Evolutionary conservation across 495 filamentous ascomycete genomes (phyloP).

Genomic region (Talaromyces ruber): DNA sequence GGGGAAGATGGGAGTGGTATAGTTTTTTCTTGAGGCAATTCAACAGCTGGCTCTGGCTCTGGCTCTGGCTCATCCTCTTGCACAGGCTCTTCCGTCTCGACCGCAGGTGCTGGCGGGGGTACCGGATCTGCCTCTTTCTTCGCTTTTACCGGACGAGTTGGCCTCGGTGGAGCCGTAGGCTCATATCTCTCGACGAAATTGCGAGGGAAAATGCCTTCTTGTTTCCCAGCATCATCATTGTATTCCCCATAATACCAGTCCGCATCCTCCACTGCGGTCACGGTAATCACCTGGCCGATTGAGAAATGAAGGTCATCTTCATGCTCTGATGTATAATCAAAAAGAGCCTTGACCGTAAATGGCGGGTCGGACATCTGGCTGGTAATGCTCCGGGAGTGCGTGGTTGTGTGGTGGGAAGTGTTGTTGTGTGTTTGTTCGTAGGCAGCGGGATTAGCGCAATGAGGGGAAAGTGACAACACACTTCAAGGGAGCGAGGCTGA

Average conservation of each 20-base stretch:
- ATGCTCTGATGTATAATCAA: slow-evolving; percentile 83
- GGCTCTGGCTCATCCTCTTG: slow-evolving; percentile 24
- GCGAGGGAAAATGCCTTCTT: slow-evolving; percentile 87
- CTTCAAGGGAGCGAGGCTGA: not conserved
- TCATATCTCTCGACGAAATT: slow-evolving; percentile 97
- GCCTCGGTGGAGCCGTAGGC: slow-evolving; percentile 81
- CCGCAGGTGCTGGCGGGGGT: slow-evolving; percentile 25
- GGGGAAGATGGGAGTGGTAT: slow-evolving; percentile 34
- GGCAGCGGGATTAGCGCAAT: slow-evolving; percentile 7
- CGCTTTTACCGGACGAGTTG: slow-evolving; percentile 56
- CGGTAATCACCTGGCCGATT: slow-evolving; percentile 82
- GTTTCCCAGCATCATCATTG: slow-evolving; percentile 63
- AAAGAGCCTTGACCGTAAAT: slow-evolving; percentile 93
- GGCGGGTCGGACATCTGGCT: slow-evolving; percentile 64
- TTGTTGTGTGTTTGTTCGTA: not conserved
- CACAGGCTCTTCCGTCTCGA: slow-evolving; percentile 27
- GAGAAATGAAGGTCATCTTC: slow-evolving; percentile 90
- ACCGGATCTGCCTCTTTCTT: slow-evolving; percentile 58
- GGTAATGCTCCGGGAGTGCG: slow-evolving; percentile 5
- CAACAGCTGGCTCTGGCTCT: slow-evolving; percentile 14
- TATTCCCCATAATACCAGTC: slow-evolving; percentile 97
- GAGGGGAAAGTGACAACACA: slow-evolving; percentile 3
- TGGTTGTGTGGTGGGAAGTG: not conserved
- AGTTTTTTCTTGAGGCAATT: slow-evolving; percentile 13
- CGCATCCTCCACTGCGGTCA: slow-evolving; percentile 82